These are phyloP conservation scores for Mucor indicus DNA, from an alignment of 371 early-diverging fungal genomes.

Conservation along the genomic window DNA sequence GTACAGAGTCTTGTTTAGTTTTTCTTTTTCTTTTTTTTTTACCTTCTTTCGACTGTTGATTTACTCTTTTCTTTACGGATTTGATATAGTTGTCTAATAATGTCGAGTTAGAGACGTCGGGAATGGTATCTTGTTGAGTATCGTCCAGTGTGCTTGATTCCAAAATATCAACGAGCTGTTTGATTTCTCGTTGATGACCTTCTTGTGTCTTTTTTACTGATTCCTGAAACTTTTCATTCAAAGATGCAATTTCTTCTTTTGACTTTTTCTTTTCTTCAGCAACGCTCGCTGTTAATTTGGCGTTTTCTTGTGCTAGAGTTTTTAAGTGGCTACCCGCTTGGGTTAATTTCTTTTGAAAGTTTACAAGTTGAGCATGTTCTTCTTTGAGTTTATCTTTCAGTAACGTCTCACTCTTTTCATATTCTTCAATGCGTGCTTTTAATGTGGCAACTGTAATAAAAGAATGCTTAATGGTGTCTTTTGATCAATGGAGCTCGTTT, in stretches of 20 bases:
- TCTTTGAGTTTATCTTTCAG: constrained; percentile 18
- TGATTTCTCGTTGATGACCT: constrained; percentile 14
- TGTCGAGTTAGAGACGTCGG: constrained; percentile 13
- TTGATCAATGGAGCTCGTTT: not conserved
- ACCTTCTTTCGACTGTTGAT: constrained; percentile 6
- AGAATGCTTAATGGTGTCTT: not conserved
- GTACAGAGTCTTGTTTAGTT: not conserved
- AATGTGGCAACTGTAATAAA: constrained; percentile 4
- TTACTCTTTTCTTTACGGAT: constrained; percentile 17
- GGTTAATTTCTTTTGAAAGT: constrained; percentile 34
- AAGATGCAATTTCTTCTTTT: constrained; percentile 1
- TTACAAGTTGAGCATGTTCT: constrained; percentile 21
- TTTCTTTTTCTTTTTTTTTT: not conserved
- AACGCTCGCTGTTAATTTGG: constrained; percentile 18
- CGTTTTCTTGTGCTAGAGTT: constrained; percentile 39
- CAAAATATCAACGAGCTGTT: constrained; percentile 15
- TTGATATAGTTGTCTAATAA: constrained; percentile 15
- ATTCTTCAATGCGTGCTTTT: constrained; percentile 15
- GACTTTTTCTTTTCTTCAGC: constrained; percentile 6
- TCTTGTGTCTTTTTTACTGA: constrained; percentile 9
- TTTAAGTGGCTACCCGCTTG: constrained; percentile 51
- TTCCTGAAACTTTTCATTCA: constrained; percentile 5
- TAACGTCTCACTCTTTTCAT: constrained; percentile 6
- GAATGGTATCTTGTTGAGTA: not conserved
- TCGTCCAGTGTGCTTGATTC: not conserved